These are phyloP conservation scores for Amanita pallidorosea DNA, from an alignment of 768 basidiomycete genomes.

Conservation along the genomic window DNA sequence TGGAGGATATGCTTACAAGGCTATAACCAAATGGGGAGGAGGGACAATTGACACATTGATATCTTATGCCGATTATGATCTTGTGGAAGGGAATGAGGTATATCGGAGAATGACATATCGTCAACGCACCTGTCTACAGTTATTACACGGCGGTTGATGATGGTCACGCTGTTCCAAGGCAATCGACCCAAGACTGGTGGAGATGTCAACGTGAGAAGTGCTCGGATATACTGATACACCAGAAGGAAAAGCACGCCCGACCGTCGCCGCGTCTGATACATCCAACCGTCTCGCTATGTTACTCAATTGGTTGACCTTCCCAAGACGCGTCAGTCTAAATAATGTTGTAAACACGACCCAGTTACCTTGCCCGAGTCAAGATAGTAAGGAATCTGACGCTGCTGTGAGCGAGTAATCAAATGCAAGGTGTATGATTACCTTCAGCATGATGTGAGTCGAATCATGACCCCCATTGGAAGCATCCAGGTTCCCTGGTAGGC, in stretches of 20 bases:
- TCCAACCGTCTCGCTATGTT: slow-evolving; percentile 54
- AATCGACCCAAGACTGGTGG: neutral
- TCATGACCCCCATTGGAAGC: slow-evolving; percentile 68
- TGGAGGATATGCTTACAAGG: slow-evolving; percentile 38
- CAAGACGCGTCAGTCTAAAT: neutral
- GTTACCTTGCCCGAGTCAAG: slow-evolving; percentile 32
- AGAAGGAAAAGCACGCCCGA: slow-evolving; percentile 26
- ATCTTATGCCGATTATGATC: slow-evolving; percentile 70
- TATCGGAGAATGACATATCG: neutral
- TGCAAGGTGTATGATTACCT: slow-evolving; percentile 34
- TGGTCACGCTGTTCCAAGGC: slow-evolving; percentile 26
- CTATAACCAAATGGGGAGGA: slow-evolving; percentile 63
- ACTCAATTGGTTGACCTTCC: slow-evolving; percentile 3
- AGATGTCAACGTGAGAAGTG: neutral
- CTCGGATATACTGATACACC: neutral
- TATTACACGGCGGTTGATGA: slow-evolving; percentile 46
- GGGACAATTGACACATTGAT: slow-evolving; percentile 86
- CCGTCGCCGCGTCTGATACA: slow-evolving; percentile 63
- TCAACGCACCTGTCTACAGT: slow-evolving; percentile 36
- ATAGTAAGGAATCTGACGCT: slow-evolving; percentile 71
- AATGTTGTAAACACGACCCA: too few relatives aligned
- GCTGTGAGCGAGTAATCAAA: slow-evolving; percentile 2
- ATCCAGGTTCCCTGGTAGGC: slow-evolving; percentile 74
- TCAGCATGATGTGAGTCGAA: slow-evolving; percentile 89
- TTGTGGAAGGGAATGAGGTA: slow-evolving; percentile 15